Base-by-base conservation (phyloP, 179 eudicot genomes). In the Drosera spatulata region DNA sequence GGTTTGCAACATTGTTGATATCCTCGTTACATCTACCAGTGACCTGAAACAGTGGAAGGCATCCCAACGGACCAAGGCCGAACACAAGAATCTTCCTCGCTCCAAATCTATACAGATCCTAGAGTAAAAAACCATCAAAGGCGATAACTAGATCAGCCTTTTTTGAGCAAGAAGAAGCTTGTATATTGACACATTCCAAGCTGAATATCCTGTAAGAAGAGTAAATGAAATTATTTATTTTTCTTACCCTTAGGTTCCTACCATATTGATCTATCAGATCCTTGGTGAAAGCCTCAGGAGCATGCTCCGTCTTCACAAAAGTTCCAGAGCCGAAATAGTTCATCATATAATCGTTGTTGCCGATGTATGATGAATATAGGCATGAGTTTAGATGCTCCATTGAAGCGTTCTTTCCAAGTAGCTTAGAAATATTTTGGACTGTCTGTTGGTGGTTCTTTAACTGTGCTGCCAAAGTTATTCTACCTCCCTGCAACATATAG, bases 311-410 rank as follows among this genome's bases (percentile, higher is more conserved):
- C 11, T 47, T 49, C 3, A 61, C 37, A 7, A 65, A 56, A 10
- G 60, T 14, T 5, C 3, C 12, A 0, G 71, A 58, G 46, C 41
- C 4, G 44, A 62, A 57, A 47, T 71, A 62, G 56, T 71, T 62
- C 60, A 61, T 56, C 67, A 64, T 64, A 33, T 56, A 64, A 40
- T 64, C 61, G 8, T 64, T 64, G 47, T 61, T 64, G n/a, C 67
- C 67, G 11, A 56, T 51, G 55, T 64, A 64, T 11, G 56, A 60
- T 11, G 67, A 55, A 45, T 64, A 64, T 22, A 64, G 33, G 54
- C 67, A 64, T 53, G n/a, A 12, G 12, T 15, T 55, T 43, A 64
- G 39, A 37, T 56, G 67, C 40, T 53, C 58, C 33, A 41, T 38
- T 6, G 56, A 52, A 42, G 45, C 51, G 2, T 55, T 54, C 43